phyloP scores from a whole-genome alignment of 2,329 filamentous ascomycete genomes.

The Penicillium sp. region DNA sequence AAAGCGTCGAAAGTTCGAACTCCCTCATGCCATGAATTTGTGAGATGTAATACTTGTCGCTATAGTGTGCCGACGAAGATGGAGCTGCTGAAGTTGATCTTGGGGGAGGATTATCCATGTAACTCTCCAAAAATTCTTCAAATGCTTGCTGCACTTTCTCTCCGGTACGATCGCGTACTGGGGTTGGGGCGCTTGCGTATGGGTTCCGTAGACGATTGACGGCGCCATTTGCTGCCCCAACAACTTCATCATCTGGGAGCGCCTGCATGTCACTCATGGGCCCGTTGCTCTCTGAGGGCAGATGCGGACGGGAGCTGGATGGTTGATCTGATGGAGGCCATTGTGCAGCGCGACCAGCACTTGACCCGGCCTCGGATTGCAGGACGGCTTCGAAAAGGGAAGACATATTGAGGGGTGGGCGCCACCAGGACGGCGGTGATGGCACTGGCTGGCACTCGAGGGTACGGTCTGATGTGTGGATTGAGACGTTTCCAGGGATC shows the following conservation, averaged over 20 bases:
- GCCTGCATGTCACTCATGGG: conserved; percentile 55
- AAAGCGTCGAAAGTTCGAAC: conserved; percentile 61
- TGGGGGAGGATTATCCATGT: conserved; percentile 53
- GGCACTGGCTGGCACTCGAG: not conserved
- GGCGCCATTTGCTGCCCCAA: conserved; percentile 48
- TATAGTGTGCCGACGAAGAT: conserved; percentile 52
- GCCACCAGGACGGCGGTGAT: conserved; percentile 19
- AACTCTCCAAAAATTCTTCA: conserved; percentile 61
- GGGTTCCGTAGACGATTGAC: conserved; percentile 47
- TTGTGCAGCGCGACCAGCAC: conserved; percentile 26
- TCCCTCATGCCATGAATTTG: conserved; percentile 61
- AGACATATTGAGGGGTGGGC: conserved; percentile 33
- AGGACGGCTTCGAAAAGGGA: conserved; percentile 40
- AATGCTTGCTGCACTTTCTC: conserved; percentile 61
- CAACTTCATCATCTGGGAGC: conserved; percentile 60
- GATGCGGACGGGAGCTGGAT: conserved; percentile 54
- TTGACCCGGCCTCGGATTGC: conserved; percentile 39
- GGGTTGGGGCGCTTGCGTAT: conserved; percentile 51
- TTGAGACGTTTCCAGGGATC: not conserved
- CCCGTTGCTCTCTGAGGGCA: conserved; percentile 48
- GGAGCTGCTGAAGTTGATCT: conserved; percentile 38
- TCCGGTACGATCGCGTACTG: conserved; percentile 58
- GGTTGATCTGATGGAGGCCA: conserved; percentile 36
- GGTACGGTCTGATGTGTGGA: not conserved
- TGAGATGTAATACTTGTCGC: conserved; percentile 63